phyloP scores from a whole-genome alignment of 208 protist genomes.

The Crithidia bombi region DNA sequence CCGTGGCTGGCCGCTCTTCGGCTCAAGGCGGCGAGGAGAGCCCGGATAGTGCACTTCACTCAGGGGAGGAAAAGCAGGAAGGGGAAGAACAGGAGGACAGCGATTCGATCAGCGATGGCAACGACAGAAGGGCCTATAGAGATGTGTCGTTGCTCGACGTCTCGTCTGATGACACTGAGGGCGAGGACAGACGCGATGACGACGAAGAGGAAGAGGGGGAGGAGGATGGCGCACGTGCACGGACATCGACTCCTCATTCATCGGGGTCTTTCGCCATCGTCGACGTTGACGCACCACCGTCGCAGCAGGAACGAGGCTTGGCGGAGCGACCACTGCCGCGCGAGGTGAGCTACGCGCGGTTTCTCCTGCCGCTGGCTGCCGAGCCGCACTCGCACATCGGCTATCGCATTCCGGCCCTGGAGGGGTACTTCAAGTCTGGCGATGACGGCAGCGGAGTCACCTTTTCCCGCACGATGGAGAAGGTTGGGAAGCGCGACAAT shows the following conservation, averaged over 20 bases:
- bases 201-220: background rate
- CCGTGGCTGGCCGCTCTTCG: background rate
- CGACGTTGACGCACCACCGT: background rate
- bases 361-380: slow-evolving; percentile 37
- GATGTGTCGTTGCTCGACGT: slow-evolving; percentile 4
- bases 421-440: slow-evolving; percentile 41
- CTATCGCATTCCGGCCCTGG: slow-evolving; percentile 39
- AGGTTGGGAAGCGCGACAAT: slow-evolving; percentile 60
- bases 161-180: slow-evolving; percentile 27
- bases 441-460: slow-evolving; percentile 50
- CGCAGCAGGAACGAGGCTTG: background rate
- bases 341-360: slow-evolving; percentile 16
- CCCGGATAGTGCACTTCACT: background rate
- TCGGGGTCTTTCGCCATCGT: background rate
- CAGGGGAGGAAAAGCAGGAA: background rate
- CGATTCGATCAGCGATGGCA: background rate
- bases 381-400: slow-evolving; percentile 53
- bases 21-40: background rate
- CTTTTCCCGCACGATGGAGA: slow-evolving; percentile 64
- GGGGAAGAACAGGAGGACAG: slow-evolving; percentile 5
- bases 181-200: slow-evolving; percentile 13
- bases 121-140: background rate
- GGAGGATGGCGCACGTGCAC: background rate
- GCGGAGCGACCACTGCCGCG: background rate
- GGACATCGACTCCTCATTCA: too few species aligned